Base-by-base conservation (phyloP, 805 yeast species). In the Yarrowia sp. region DNA sequence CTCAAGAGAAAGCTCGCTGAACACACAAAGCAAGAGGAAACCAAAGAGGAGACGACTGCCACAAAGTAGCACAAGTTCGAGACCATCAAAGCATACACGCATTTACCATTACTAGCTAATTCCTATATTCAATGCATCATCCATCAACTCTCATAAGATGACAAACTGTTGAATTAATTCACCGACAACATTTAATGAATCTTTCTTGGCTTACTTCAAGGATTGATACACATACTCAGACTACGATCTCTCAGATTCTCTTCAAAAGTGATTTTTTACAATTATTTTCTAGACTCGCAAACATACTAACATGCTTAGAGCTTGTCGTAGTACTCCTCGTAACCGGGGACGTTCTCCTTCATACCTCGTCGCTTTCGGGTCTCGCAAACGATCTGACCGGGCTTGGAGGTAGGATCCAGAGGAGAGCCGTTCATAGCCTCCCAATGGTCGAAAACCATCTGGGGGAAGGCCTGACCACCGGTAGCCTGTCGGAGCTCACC, bases 381-480 rank as follows among this genome's bases (percentile, higher is more conserved):
- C 74, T 82, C 88, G 68, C 74, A 68, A 71, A 86, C 90, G 76
- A 87, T 86, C 74, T 78, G 80, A 82, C 90, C 90, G 76, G 90
- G 86, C 84, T 86, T 86, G 75, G 87, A 75, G 78, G 88, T 75
- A 80, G 93, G 88, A 84, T 94, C 98, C 75, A 90, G 84, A 81
- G 96, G 96, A 84, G 92, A 95, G 83, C 97, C 97, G 76, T 80
- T 79, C 86, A 95, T 85, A 78, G 91, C 83, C 75, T 92, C 85
- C 98, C 98, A 94, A 84, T 94, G 99, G 84, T 95, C 98, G 85
- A 94, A 95, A 83, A 95, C 96, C 96, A 95, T 87, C 87, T 94
- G 98, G 85, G 99, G 99, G 99, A 94, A 94, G 83, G 99, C 99
- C 88, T 94, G 99, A 84, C 99, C 99, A 91, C 97, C 98, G 80